Evolutionary conservation across 495 filamentous ascomycete species (phyloP).

Genomic region (Xylaria grammica): DNA sequence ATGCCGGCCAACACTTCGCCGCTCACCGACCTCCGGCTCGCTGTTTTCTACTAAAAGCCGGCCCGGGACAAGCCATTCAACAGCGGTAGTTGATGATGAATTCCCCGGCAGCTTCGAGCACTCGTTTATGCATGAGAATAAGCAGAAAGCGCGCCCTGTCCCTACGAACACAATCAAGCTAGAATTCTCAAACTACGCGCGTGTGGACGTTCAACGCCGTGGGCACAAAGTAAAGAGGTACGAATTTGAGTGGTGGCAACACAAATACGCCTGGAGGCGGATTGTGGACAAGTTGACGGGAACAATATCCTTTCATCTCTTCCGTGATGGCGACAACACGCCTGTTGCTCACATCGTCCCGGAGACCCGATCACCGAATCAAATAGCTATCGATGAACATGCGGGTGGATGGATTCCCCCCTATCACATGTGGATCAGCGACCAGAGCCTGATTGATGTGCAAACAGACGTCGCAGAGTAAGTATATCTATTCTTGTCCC

Average conservation of each 20-base stretch:
- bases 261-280: conserved; percentile 84
- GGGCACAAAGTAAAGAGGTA: conserved; percentile 77
- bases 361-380: conserved; percentile 70
- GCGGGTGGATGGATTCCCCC: conserved; percentile 93
- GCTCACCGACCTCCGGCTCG: conserved; percentile 51
- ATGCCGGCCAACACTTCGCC: conserved; percentile 59
- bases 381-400: conserved; percentile 72
- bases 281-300: conserved; percentile 64
- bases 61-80: conserved; percentile 49
- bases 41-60: conserved; percentile 47
- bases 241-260: conserved; percentile 91
- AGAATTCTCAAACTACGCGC: conserved; percentile 97
- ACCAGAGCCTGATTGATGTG: conserved; percentile 67
- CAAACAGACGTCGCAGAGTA: conserved; percentile 89
- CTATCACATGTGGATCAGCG: conserved; percentile 85
- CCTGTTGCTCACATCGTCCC: conserved; percentile 85
- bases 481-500: conserved; percentile 49
- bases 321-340: conserved; percentile 65
- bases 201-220: conserved; percentile 78
- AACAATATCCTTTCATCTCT: conserved; percentile 75
- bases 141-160: conserved; percentile 48
- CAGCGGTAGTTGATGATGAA: conserved; percentile 55
- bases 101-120: conserved; percentile 45
- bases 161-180: conserved; percentile 79
- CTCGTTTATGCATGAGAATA: conserved; percentile 40